Percentiles rank a stretch among this genome's conserved stretches.
These are phyloP conservation scores for Nitzschia inconspicua DNA, from an alignment of 108 stramenopile species.

Conservation along the genomic window DNA sequence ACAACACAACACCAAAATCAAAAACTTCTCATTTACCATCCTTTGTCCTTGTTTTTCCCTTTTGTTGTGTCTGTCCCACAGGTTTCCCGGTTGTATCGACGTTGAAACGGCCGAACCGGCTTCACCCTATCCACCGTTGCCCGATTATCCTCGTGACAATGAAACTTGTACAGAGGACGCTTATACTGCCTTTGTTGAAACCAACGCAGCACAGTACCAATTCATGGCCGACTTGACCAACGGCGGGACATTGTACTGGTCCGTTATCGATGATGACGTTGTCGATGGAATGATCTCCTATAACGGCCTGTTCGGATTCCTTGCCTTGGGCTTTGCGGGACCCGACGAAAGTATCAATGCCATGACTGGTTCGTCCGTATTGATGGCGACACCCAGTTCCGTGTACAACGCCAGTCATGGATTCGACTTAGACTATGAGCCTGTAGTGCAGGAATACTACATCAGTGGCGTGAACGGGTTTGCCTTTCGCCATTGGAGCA, in stretches of 20 bases:
- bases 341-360: constrained; percentile 3
- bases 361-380: constrained; percentile 29
- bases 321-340: constrained; percentile 8
- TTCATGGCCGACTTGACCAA: constrained; percentile 7
- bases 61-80: too few species aligned
- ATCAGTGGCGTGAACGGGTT: constrained; percentile 31
- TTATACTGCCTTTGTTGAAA: constrained; percentile 2
- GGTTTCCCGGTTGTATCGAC: too few species aligned
- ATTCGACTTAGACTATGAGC: constrained; percentile 20
- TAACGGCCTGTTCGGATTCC: constrained; percentile 54
- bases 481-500: constrained; percentile 60
- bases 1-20: too few species aligned
- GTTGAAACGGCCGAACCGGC: too few species aligned
- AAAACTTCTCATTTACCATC: too few species aligned
- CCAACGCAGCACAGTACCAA: too few species aligned
- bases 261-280: constrained; percentile 31
- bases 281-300: constrained; percentile 44
- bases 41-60: too few species aligned
- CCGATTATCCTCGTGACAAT: too few species aligned
- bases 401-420: constrained; percentile 11
- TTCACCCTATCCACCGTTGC: too few species aligned
- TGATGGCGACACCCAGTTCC: constrained; percentile 34
- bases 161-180: constrained; percentile 5
- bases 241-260: constrained; percentile 31
- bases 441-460: constrained; percentile 36